A percentile compares a stretch with the other conserved stretches of the same genome.
Conservation (phyloP, 805 yeast species). For the Aciculoconidium aculeatum region DNA sequence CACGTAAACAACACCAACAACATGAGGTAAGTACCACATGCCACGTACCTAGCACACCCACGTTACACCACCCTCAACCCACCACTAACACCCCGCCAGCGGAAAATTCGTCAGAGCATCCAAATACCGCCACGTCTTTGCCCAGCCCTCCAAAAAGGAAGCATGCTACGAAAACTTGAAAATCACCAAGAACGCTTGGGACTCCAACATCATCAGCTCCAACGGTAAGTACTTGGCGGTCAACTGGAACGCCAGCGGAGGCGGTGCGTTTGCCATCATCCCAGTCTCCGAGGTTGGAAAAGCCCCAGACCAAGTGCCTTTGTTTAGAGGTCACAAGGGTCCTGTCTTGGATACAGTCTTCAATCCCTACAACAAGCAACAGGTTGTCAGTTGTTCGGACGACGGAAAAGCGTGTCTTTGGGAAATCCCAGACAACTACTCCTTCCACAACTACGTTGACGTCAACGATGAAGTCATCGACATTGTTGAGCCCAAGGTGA, state of each 20-base stretch:
- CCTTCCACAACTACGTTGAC: slow-evolving; percentile 56
- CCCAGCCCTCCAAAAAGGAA: slow-evolving; percentile 73
- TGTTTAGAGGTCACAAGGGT: slow-evolving; percentile 94
- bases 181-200: slow-evolving; percentile 92
- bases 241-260: slow-evolving; percentile 93
- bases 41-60: background rate
- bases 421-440: slow-evolving; percentile 80
- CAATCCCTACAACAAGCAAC: slow-evolving; percentile 79
- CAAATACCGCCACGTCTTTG: slow-evolving; percentile 92
- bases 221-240: slow-evolving; percentile 83
- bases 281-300: slow-evolving; percentile 86
- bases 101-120: slow-evolving; percentile 94
- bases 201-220: slow-evolving; percentile 80
- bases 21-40: slow-evolving; percentile 4
- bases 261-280: slow-evolving; percentile 94
- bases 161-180: slow-evolving; percentile 68
- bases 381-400: slow-evolving; percentile 27
- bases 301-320: slow-evolving; percentile 86
- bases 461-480: slow-evolving; percentile 57
- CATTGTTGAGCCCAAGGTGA: slow-evolving; percentile 57
- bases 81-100: slow-evolving; percentile 32
- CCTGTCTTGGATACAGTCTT: slow-evolving; percentile 94
- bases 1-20: slow-evolving; percentile 2
- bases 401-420: slow-evolving; percentile 65
- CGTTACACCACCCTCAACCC: background rate